Conservation (phyloP, 2,329 filamentous ascomycete genomes). For the Domatiomyces globalis region DNA sequence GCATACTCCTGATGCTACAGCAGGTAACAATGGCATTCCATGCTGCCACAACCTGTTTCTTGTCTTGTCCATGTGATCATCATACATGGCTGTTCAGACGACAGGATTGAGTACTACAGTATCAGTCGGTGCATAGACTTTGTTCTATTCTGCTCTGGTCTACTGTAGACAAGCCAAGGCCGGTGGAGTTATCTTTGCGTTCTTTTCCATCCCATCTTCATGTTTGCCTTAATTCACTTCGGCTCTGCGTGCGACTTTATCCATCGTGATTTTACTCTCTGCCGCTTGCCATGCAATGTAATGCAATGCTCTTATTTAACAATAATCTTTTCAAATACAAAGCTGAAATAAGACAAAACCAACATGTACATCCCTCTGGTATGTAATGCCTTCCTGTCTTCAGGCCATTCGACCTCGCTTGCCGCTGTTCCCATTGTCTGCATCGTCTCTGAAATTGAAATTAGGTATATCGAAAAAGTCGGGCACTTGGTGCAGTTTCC, state of each 20-base stretch:
- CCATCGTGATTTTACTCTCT: no score
- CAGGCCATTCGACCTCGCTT: slow-evolving; percentile 33
- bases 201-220: neutral
- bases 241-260: no score
- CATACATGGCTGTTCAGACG: no score
- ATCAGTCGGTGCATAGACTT: no score
- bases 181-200: neutral
- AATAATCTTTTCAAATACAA: neutral
- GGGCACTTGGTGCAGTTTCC: slow-evolving; percentile 32
- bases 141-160: neutral
- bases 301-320: neutral
- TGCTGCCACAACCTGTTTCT: no score
- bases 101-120: no score
- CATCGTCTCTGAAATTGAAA: slow-evolving; percentile 28
- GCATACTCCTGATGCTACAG: no score
- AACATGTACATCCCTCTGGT: neutral
- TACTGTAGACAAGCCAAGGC: neutral
- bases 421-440: slow-evolving; percentile 25
- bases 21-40: no score
- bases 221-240: no score
- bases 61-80: no score
- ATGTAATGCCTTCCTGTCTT: neutral
- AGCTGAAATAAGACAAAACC: neutral
- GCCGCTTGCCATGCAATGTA: neutral
- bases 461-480: slow-evolving; percentile 36